phyloP scores from a whole-genome alignment of 116 monocot genomes.

The Papilionanthe hybrid region DNA sequence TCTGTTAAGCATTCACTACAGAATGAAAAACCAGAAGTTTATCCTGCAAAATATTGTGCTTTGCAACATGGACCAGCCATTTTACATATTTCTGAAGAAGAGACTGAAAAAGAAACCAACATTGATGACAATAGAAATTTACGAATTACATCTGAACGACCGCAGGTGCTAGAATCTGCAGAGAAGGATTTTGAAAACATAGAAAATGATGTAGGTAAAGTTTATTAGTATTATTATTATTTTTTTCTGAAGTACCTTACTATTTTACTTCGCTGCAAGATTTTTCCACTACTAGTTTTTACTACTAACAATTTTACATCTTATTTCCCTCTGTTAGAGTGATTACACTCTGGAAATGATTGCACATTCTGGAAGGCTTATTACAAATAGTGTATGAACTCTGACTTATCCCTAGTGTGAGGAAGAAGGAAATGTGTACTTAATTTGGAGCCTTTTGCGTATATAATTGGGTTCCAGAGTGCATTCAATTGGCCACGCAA shows the following conservation, averaged over 20 bases:
- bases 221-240: background rate
- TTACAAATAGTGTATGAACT: background rate
- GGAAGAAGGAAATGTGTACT: too few relatives aligned
- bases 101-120: slow-evolving; percentile 39
- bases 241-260: background rate
- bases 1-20: slow-evolving; percentile 10
- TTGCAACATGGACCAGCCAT: slow-evolving; percentile 9
- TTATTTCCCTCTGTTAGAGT: background rate
- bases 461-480: too few relatives aligned
- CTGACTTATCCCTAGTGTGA: background rate
- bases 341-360: background rate
- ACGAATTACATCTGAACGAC: slow-evolving; percentile 16
- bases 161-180: slow-evolving; percentile 19
- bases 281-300: background rate
- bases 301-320: background rate
- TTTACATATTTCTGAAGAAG: slow-evolving; percentile 46
- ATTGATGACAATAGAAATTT: slow-evolving; percentile 26
- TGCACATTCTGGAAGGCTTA: background rate
- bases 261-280: background rate
- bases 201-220: slow-evolving; percentile 22
- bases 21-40: slow-evolving; percentile 18
- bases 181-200: slow-evolving; percentile 24
- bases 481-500: too few relatives aligned
- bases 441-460: too few relatives aligned
- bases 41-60: slow-evolving; percentile 23